A percentile compares a stretch with the other conserved stretches of the same genome.
Conservation (phyloP, 2,329 filamentous ascomycete genomes). For the Fusarium algeriense region DNA sequence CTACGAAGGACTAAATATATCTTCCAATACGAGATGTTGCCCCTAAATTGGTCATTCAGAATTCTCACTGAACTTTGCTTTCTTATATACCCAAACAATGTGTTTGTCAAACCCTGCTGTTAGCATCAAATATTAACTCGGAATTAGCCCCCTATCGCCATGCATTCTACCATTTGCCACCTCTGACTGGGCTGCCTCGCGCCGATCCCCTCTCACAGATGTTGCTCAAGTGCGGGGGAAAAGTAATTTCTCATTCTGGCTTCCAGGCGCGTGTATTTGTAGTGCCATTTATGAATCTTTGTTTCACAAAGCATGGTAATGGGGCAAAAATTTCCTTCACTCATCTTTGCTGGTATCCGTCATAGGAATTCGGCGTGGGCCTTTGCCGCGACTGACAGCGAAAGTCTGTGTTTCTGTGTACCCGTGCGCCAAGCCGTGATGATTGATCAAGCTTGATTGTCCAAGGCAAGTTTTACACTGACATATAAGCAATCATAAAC, state of each 20-base stretch:
- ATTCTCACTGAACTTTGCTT: background rate
- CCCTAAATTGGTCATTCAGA: background rate
- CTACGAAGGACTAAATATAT: background rate
- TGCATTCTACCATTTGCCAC: conserved; percentile 10
- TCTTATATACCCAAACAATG: background rate
- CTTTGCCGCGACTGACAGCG: conserved; percentile 3
- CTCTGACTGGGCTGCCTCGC: conserved; percentile 6
- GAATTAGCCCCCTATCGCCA: conserved; percentile 22
- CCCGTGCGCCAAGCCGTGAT: background rate
- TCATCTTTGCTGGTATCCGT: background rate
- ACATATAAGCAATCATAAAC: background rate
- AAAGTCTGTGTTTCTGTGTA: background rate
- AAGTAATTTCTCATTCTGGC: background rate
- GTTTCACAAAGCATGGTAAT: conserved; percentile 9
- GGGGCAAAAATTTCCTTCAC: background rate
- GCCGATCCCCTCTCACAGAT: conserved; percentile 9
- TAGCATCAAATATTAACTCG: conserved; percentile 2
- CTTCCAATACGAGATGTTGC: background rate
- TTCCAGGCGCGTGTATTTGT: background rate
- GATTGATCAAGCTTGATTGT: background rate
- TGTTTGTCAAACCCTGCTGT: background rate
- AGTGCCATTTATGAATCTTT: conserved; percentile 2
- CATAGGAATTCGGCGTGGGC: conserved; percentile 1
- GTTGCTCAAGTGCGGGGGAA: background rate
- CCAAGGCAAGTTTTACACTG: background rate